Percentiles rank a stretch among this genome's conserved stretches.
Evolutionary conservation across 1,284 basidiomycete species (phyloP).

Genomic region (Moesziomyces globuligerus): DNA sequence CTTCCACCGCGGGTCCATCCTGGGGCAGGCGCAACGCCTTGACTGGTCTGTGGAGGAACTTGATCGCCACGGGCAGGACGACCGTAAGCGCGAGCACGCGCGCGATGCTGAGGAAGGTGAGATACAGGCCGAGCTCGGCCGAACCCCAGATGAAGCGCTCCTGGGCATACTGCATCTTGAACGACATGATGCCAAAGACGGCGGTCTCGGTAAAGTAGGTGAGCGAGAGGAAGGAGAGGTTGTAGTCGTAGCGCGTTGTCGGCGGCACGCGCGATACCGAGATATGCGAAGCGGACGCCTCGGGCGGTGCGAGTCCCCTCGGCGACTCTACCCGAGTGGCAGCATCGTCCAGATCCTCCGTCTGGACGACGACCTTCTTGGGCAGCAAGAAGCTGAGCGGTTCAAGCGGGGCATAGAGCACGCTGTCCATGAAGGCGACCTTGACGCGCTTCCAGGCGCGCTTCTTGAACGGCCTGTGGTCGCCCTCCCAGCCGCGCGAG

Average conservation of each 20-base stretch:
- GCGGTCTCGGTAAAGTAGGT: slow-evolving; percentile 60
- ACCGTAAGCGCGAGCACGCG: slow-evolving; percentile 58
- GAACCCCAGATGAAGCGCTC: slow-evolving; percentile 61
- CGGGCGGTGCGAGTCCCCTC: slow-evolving; percentile 22
- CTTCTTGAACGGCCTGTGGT: slow-evolving; percentile 23
- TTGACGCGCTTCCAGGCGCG: slow-evolving; percentile 46
- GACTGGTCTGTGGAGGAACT: slow-evolving; percentile 54
- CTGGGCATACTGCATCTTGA: slow-evolving; percentile 64
- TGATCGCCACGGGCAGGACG: slow-evolving; percentile 60
- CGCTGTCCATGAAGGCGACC: slow-evolving; percentile 36
- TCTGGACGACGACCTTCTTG: slow-evolving; percentile 36
- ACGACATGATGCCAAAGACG: slow-evolving; percentile 58
- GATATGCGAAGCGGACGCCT: slow-evolving; percentile 53
- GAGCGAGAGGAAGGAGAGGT: slow-evolving; percentile 58
- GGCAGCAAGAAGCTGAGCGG: slow-evolving; percentile 58
- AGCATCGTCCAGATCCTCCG: slow-evolving; percentile 12
- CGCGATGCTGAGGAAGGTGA: slow-evolving; percentile 56
- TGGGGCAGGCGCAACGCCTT: slow-evolving; percentile 45
- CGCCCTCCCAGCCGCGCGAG: slow-evolving; percentile 6
- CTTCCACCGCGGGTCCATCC: slow-evolving; percentile 34
- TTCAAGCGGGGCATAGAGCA: slow-evolving; percentile 48
- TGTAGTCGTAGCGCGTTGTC: slow-evolving; percentile 52
- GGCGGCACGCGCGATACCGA: slow-evolving; percentile 52
- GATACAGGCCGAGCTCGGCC: slow-evolving; percentile 55
- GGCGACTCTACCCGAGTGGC: slow-evolving; percentile 14